Conservation (phyloP, 768 basidiomycete genomes). For the Tephrocybe sp. region DNA sequence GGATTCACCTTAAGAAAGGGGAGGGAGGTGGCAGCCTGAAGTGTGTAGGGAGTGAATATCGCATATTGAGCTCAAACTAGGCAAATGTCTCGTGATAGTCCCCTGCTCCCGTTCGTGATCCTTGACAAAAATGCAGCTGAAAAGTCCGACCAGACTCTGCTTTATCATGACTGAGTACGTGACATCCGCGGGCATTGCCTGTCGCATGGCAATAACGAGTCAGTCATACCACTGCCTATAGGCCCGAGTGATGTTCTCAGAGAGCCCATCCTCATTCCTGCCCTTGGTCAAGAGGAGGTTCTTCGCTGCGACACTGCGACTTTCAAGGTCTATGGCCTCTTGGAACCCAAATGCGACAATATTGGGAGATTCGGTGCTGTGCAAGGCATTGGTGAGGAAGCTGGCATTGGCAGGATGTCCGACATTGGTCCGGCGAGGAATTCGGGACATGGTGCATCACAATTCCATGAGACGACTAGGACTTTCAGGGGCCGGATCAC, state of each 20-base stretch:
- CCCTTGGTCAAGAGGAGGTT: conserved; percentile 79
- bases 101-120: conserved; percentile 47
- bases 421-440: conserved; percentile 58
- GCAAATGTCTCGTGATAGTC: too few relatives aligned
- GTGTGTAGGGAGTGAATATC: too few relatives aligned
- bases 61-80: too few relatives aligned
- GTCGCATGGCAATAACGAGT: conserved; percentile 68
- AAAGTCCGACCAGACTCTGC: too few relatives aligned
- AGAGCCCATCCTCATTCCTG: conserved; percentile 48
- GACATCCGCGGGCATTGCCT: conserved; percentile 68
- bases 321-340: conserved; percentile 95
- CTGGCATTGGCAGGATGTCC: conserved; percentile 69
- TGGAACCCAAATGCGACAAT: too few relatives aligned
- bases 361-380: conserved; percentile 74
- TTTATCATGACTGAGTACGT: conserved; percentile 80
- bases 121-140: too few relatives aligned
- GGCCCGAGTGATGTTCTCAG: conserved; percentile 81
- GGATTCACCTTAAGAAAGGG: too few relatives aligned
- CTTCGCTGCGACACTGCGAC: conserved; percentile 89
- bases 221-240: conserved; percentile 91
- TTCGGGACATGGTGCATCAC: conserved; percentile 84
- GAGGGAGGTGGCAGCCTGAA: too few relatives aligned
- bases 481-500: conserved; percentile 76
- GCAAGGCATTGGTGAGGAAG: conserved; percentile 76
- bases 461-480: conserved; percentile 90